These are phyloP conservation scores for Neoboletus magnificus DNA, from an alignment of 768 basidiomycete genomes.

Conservation along the genomic window DNA sequence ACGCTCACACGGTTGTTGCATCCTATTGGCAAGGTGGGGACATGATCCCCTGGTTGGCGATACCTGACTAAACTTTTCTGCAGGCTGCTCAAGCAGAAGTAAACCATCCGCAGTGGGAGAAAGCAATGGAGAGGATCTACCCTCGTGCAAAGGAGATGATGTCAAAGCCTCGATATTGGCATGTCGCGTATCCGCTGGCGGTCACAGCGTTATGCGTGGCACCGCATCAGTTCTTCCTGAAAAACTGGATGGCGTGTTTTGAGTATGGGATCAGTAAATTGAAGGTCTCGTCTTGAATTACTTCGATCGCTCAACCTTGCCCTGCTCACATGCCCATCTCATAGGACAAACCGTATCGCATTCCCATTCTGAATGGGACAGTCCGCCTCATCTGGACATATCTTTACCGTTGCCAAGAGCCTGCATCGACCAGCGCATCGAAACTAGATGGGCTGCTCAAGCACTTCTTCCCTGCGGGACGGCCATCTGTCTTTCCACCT, in stretches of 20 bases:
- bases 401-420: conserved; percentile 89
- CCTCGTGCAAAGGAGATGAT: conserved; percentile 84
- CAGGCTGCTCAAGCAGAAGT: conserved; percentile 95
- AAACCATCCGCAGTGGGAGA: conserved; percentile 92
- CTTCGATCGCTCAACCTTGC: neutral
- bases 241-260: conserved; percentile 74
- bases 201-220: conserved; percentile 85
- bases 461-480: conserved; percentile 74
- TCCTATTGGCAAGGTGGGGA: conserved; percentile 77
- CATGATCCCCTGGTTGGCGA: neutral
- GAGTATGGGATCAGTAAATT: conserved; percentile 72
- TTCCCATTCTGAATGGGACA: conserved; percentile 75
- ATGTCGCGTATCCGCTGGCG: conserved; percentile 77
- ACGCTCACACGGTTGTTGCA: conserved; percentile 74
- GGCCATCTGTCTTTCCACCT: conserved; percentile 53
- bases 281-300: conserved; percentile 51
- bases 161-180: conserved; percentile 87
- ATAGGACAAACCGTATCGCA: conserved; percentile 77
- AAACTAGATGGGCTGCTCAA: conserved; percentile 75
- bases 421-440: conserved; percentile 71
- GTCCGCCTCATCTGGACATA: conserved; percentile 90
- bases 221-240: conserved; percentile 79
- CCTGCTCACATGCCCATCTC: neutral
- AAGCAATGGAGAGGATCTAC: conserved; percentile 81
- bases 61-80: neutral